Evolutionary conservation across 1,139 yeast genomes (phyloP).

Genomic region (Hansenula lynferdii): DNA sequence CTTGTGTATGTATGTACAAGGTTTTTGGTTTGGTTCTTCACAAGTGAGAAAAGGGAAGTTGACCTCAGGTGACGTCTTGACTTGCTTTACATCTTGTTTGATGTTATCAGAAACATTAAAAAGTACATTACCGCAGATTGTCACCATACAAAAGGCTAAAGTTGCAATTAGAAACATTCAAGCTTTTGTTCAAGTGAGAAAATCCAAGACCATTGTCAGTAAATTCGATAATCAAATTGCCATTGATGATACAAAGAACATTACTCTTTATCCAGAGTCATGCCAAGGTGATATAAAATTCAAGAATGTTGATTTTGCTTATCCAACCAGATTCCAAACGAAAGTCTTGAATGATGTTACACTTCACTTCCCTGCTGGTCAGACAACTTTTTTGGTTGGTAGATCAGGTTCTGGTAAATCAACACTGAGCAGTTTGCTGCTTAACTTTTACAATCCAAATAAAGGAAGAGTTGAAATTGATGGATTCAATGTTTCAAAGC

Average conservation of each 20-base stretch:
- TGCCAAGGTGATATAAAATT: conserved; percentile 46
- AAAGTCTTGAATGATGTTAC: conserved; percentile 41
- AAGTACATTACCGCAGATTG: conserved; percentile 46
- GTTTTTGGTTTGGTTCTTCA: conserved; percentile 82
- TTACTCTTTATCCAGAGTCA: conserved; percentile 25
- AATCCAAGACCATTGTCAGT: conserved; percentile 11
- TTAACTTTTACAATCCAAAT: conserved; percentile 48
- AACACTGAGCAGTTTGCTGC: conserved; percentile 59
- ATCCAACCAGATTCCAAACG: conserved; percentile 48
- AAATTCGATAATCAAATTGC: conserved; percentile 9
- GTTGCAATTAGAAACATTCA: conserved; percentile 47
- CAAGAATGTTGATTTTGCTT: conserved; percentile 51
- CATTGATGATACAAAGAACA: conserved; percentile 12
- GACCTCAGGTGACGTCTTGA: conserved; percentile 59
- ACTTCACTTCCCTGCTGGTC: conserved; percentile 40
- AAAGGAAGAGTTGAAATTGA: conserved; percentile 53
- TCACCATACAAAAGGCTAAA: conserved; percentile 56
- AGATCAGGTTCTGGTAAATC: conserved; percentile 93
- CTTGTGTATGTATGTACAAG: conserved; percentile 79
- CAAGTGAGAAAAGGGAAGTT: conserved; percentile 50
- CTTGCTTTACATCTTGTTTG: conserved; percentile 80
- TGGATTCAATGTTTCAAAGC: conserved; percentile 37
- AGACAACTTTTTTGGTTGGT: conserved; percentile 67
- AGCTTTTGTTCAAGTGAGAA: conserved; percentile 13
- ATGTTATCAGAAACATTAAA: conserved; percentile 58